Percentiles rank a stretch among this genome's conserved stretches.
Conservation (phyloP, 495 filamentous ascomycete genomes). For the Tuber umbilicatum region DNA sequence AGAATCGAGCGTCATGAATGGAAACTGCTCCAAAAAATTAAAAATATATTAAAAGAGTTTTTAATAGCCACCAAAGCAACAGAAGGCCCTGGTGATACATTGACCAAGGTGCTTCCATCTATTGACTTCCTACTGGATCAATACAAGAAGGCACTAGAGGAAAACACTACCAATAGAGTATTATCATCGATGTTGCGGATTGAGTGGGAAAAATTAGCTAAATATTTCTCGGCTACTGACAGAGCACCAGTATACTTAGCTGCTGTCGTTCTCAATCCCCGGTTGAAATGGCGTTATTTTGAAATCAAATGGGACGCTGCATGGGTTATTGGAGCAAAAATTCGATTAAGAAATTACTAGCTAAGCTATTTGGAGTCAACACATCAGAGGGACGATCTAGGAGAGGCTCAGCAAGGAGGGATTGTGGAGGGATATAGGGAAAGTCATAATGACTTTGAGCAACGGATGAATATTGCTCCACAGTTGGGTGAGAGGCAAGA, state of each 20-base stretch:
- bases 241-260: neutral
- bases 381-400: neutral
- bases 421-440: neutral
- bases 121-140: neutral
- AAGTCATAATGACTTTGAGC: neutral
- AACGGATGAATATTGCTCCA: neutral
- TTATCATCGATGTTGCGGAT: neutral
- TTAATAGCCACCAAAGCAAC: neutral
- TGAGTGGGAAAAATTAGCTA: neutral
- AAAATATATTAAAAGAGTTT: neutral
- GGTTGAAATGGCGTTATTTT: conserved; percentile 3
- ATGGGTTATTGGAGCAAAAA: neutral
- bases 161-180: neutral
- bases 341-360: neutral
- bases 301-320: neutral
- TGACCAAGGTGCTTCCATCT: conserved; percentile 4
- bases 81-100: neutral
- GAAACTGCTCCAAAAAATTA: neutral
- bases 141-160: neutral
- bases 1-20: neutral
- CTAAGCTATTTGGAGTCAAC: neutral
- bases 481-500: neutral
- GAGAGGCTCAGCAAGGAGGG: neutral
- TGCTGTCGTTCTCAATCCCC: neutral
- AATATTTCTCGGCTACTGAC: neutral